phyloP scores from a whole-genome alignment of 2,329 filamentous ascomycete genomes.

The Fusarium zealandicum region DNA sequence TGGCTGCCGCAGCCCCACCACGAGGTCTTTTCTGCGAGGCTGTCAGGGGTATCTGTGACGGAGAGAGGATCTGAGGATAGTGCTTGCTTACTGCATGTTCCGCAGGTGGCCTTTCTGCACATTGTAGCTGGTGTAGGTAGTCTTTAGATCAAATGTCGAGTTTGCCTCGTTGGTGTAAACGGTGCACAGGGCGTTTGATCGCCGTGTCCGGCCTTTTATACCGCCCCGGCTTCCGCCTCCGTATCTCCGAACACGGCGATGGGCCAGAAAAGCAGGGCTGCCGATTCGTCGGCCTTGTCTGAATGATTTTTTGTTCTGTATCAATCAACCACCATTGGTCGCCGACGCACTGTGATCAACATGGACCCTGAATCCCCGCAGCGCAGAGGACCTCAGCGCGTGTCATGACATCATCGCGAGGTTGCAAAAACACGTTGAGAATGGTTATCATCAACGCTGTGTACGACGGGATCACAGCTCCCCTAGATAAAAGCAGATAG shows the following conservation, averaged over 20 bases:
- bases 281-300: constrained; percentile 1
- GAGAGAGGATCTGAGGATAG: background rate
- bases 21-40: constrained; percentile 42
- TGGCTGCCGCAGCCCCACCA: constrained; percentile 73
- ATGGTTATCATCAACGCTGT: background rate
- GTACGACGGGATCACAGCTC: background rate
- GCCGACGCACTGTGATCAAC: background rate
- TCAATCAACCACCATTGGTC: background rate
- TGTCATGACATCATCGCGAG: constrained; percentile 15
- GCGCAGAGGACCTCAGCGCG: background rate
- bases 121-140: constrained; percentile 51
- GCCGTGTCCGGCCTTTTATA: background rate
- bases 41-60: background rate
- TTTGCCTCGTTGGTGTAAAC: too few species aligned
- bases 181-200: too few species aligned
- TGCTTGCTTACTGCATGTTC: constrained; percentile 68
- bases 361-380: background rate
- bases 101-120: constrained; percentile 71
- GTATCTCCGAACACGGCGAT: background rate
- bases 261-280: background rate
- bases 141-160: too few species aligned
- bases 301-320: background rate
- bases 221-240: background rate
- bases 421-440: background rate
- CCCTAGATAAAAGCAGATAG: too few species aligned